phyloP scores from a whole-genome alignment of 2,329 filamentous ascomycete species.

The Pyrenophora graminea region DNA sequence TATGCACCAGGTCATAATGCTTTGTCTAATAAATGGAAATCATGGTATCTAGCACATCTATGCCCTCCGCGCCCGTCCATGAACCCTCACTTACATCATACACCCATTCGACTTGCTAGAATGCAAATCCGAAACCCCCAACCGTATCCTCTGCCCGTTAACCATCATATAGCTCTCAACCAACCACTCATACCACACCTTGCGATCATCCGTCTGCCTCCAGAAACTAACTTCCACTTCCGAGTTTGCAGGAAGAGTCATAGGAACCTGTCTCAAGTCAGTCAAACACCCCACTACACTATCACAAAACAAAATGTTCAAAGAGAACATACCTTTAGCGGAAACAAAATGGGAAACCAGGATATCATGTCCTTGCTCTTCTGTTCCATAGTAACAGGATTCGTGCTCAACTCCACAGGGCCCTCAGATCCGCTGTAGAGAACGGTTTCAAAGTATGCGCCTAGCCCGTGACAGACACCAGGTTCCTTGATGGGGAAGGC shows the following conservation, averaged over 20 bases:
- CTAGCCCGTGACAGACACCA: slow-evolving; percentile 87
- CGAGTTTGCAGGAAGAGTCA: slow-evolving; percentile 81
- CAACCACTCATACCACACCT: slow-evolving; percentile 99
- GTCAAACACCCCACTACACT: not conserved
- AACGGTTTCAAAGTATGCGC: slow-evolving; percentile 96
- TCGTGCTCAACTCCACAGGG: slow-evolving; percentile 85
- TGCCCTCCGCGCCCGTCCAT: not conserved
- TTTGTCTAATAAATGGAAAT: no score
- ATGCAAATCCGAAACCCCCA: slow-evolving; percentile 55
- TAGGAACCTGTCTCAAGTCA: slow-evolving; percentile 67
- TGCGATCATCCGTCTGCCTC: slow-evolving; percentile 91
- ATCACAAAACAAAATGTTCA: not conserved
- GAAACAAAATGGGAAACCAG: slow-evolving; percentile 99
- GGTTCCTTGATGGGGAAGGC: slow-evolving; percentile 77
- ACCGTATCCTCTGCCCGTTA: slow-evolving; percentile 65
- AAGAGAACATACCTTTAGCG: slow-evolving; percentile 71
- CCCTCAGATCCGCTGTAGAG: slow-evolving; percentile 67
- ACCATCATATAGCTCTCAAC: slow-evolving; percentile 78
- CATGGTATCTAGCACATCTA: not conserved
- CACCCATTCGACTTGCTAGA: slow-evolving; percentile 47
- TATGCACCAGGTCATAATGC: no score
- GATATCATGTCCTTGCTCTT: slow-evolving; percentile 99
- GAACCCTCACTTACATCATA: slow-evolving; percentile 37
- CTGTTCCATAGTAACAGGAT: slow-evolving; percentile 85
- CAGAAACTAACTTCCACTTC: slow-evolving; percentile 93